These are phyloP conservation scores for Solanum tacnaense DNA, from an alignment of 257 asterid genomes.

Conservation along the genomic window DNA sequence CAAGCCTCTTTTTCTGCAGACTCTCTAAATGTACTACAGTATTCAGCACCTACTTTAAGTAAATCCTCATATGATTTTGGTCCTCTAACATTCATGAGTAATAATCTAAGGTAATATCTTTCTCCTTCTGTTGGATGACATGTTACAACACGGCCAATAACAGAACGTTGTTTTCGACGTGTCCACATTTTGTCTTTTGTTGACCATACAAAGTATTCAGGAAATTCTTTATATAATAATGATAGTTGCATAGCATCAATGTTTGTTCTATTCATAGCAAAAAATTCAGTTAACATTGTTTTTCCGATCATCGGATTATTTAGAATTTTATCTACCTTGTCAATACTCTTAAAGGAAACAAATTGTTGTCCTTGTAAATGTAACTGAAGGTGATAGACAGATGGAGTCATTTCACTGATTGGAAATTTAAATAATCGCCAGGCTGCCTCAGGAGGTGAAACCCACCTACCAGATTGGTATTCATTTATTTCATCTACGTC, in stretches of 20 bases:
- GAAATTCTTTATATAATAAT: too few species aligned
- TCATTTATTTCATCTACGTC: not conserved
- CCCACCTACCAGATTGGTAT: not conserved
- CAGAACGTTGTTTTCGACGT: too few species aligned
- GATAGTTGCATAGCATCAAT: not conserved
- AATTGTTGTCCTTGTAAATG: too few species aligned
- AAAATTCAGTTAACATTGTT: not conserved
- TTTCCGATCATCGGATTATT: too few species aligned
- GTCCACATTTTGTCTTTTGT: not conserved
- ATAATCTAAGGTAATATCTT: not conserved
- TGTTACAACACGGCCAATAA: not conserved
- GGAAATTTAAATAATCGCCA: not conserved
- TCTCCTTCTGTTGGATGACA: not conserved
- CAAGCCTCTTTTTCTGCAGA: not conserved
- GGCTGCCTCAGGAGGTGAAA: not conserved
- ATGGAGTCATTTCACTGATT: too few species aligned
- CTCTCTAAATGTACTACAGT: not conserved
- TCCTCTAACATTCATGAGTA: not conserved
- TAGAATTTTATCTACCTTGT: too few species aligned
- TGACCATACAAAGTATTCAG: not conserved
- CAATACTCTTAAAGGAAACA: not conserved
- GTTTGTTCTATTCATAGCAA: too few species aligned
- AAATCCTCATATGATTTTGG: not conserved
- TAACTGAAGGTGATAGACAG: not conserved
- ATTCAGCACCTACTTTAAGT: not conserved